Conservation (phyloP, 2,329 filamentous ascomycete species). For the Blastomyces gilchristii region DNA sequence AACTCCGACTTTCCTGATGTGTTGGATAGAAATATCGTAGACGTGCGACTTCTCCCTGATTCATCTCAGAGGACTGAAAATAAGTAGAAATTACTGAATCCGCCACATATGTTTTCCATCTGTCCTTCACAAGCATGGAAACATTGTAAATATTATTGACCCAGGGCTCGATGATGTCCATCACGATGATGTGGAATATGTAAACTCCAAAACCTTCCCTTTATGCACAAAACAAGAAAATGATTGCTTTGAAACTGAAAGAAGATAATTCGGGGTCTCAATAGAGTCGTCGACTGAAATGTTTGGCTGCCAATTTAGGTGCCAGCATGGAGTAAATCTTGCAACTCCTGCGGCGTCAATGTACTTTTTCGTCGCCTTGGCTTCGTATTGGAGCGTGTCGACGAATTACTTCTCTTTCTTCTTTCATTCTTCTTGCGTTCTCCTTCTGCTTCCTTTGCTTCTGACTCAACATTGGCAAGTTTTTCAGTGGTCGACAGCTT, state of each 20-base stretch:
- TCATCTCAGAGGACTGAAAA: background rate
- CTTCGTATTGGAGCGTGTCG: conserved; percentile 21
- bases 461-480: conserved; percentile 34
- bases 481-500: conserved; percentile 34
- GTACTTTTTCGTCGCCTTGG: conserved; percentile 21
- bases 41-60: background rate
- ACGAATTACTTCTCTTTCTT: conserved; percentile 25
- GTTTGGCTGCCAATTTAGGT: background rate
- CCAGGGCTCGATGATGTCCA: background rate
- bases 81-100: background rate
- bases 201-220: background rate
- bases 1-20: background rate
- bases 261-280: background rate
- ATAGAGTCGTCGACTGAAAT: background rate
- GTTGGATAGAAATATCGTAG: background rate
- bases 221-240: background rate
- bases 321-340: conserved; percentile 3
- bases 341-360: conserved; percentile 11
- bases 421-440: conserved; percentile 26
- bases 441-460: conserved; percentile 32
- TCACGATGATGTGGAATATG: background rate
- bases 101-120: background rate
- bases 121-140: background rate
- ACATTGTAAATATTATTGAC: background rate
- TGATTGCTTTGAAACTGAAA: background rate